Conservation (phyloP, 2,329 filamentous ascomycete genomes). For the Pyricularia sp. region DNA sequence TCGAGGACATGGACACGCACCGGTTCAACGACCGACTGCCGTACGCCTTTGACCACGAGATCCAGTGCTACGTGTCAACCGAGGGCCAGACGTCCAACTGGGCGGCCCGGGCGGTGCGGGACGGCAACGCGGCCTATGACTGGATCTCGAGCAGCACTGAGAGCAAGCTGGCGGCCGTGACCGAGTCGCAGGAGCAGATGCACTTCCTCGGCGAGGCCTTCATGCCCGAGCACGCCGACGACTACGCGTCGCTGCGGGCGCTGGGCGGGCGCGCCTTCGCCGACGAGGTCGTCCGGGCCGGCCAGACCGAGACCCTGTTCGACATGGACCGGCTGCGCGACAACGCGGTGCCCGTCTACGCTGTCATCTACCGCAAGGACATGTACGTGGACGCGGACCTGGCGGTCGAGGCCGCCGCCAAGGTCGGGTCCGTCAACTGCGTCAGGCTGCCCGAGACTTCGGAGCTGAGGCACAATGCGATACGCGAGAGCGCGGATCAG, state of each 20-base stretch:
- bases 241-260: slow-evolving; percentile 9
- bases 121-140: neutral
- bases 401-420: neutral
- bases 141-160: neutral
- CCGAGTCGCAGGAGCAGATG: slow-evolving; percentile 1
- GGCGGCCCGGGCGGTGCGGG: slow-evolving; percentile 8
- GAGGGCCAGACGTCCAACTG: slow-evolving; percentile 7
- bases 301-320: slow-evolving; percentile 9
- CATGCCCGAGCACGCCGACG: slow-evolving; percentile 13
- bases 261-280: slow-evolving; percentile 4
- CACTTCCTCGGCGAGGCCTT: slow-evolving; percentile 16
- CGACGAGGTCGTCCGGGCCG: slow-evolving; percentile 6
- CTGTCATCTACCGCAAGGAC: slow-evolving; percentile 10
- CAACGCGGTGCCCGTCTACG: slow-evolving; percentile 10
- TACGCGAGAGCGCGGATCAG: slow-evolving; percentile 1
- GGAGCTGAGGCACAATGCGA: slow-evolving; percentile 4
- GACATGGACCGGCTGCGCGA: slow-evolving; percentile 5
- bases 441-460: neutral
- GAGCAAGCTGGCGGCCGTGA: neutral
- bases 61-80: slow-evolving; percentile 10
- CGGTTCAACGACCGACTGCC: slow-evolving; percentile 13
- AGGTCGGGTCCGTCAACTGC: neutral
- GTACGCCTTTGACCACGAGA: slow-evolving; percentile 15
- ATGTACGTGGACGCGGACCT: slow-evolving; percentile 9
- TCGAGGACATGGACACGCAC: slow-evolving; percentile 9